Conservation (phyloP, 371 early-diverging fungal species). For the Mucor irregularis region DNA sequence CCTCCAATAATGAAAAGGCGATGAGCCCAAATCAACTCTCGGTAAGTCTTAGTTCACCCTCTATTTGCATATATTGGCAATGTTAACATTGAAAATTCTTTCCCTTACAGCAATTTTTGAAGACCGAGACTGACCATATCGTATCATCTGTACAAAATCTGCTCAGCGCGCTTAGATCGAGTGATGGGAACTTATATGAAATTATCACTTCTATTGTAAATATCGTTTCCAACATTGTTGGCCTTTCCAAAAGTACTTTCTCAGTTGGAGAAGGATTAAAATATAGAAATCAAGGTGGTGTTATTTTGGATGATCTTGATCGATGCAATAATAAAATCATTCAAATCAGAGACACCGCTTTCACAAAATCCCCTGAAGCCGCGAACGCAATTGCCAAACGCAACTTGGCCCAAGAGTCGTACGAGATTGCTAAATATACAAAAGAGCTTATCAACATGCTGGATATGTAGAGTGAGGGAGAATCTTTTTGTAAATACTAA, state of each 20-base stretch:
- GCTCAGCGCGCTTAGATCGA: conserved; percentile 66
- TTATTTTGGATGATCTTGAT: conserved; percentile 71
- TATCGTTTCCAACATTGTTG: conserved; percentile 46
- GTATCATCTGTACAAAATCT: conserved; percentile 86
- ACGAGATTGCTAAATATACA: conserved; percentile 90
- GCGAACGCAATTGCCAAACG: conserved; percentile 76
- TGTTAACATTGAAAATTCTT: background rate
- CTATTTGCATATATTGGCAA: too few species aligned
- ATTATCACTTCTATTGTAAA: conserved; percentile 74
- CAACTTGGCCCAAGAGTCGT: conserved; percentile 81
- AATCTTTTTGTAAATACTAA: too few species aligned
- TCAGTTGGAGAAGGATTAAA: conserved; percentile 37
- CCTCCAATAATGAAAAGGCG: too few species aligned
- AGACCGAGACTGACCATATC: conserved; percentile 83
- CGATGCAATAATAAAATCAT: conserved; percentile 67
- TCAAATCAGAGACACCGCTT: conserved; percentile 61
- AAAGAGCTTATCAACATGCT: conserved; percentile 69
- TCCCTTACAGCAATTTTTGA: conserved; percentile 63
- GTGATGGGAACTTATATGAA: conserved; percentile 12
- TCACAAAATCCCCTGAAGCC: conserved; percentile 36
- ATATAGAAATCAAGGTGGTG: conserved; percentile 42
- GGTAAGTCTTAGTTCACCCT: too few species aligned
- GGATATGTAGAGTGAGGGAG: conserved; percentile 35
- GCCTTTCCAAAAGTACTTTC: conserved; percentile 46
- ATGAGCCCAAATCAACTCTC: conserved; percentile 30